Evolutionary conservation across 1,284 basidiomycete species (phyloP), one percentile per base, ranked within the genome.

Genomic region (Chondrostereum purpureum): DNA sequence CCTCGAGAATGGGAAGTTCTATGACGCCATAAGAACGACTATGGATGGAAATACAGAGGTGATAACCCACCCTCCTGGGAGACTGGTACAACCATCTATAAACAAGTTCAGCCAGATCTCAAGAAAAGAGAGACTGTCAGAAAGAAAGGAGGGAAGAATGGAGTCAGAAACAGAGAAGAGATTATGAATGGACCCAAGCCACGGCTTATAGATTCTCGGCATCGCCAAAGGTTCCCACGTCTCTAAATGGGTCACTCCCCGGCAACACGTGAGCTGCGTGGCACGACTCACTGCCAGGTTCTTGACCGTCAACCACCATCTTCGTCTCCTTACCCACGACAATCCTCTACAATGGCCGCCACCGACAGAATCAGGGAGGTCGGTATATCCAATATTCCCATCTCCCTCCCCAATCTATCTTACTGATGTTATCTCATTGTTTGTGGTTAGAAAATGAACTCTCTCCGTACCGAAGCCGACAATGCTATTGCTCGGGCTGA

Each of bases 1-100:
- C 77, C 72, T 98, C 95, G 58, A 99, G 84, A 63, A 99, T 93
- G 49, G 92, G 86, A 53, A 95, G 75, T 74, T 98, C 85, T 88
- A 59, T 48, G 48, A 35, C 12, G 8, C 24, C 3, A 11, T 22
- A 16, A 23, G n/a, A n/a, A n/a, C n/a, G n/a, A n/a, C n/a, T n/a
- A n/a, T n/a, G n/a, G n/a, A n/a, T n/a, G n/a, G n/a, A n/a, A n/a
- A 23, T 31, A 27, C 20, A 48, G 42, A 21, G 54, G 40, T 46
- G 51, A 40, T 24, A 64, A n/a, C 68, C 50, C 52, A 83, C 84
- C 84, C 75, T 88, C 83, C 56, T 88, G 85, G 48, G 83, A 76
- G 46, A 88, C 82, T 46, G 80, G 73, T 43, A 72, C 72, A 62
- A 76, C 61, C 81, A 85, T 86, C 48, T 42, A 43, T 39, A 17